These are phyloP conservation scores for Paralagenidium karlingii DNA, from an alignment of 352 stramenopile genomes.

Conservation along the genomic window DNA sequence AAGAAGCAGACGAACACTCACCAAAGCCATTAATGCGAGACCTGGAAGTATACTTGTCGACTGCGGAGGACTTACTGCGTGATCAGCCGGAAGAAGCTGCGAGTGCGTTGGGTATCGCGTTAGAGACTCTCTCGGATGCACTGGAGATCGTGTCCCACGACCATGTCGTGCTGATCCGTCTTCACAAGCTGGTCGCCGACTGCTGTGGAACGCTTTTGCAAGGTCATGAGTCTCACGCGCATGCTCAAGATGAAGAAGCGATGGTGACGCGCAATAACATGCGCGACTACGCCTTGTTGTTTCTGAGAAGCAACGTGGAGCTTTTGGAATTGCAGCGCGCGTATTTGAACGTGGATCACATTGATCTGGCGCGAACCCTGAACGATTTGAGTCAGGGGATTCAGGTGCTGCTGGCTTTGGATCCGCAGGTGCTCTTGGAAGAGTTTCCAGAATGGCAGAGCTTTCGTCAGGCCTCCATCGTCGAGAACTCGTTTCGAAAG, in stretches of 20 bases:
- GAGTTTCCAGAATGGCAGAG: conserved; percentile 79
- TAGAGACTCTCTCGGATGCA: conserved; percentile 72
- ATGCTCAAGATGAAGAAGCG: conserved; percentile 24
- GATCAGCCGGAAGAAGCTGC: conserved; percentile 17
- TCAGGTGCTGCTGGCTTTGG: conserved; percentile 78
- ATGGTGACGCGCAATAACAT: too few species aligned
- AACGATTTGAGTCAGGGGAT: conserved; percentile 89
- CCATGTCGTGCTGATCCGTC: conserved; percentile 82
- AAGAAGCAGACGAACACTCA: conserved; percentile 3
- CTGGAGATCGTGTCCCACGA: conserved; percentile 76
- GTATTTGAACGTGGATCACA: conserved; percentile 80
- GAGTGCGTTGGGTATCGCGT: conserved; percentile 42
- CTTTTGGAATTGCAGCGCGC: conserved; percentile 81
- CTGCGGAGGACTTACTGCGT: conserved; percentile 52
- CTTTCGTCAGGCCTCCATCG: conserved; percentile 78
- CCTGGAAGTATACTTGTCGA: conserved; percentile 47
- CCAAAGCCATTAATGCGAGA: conserved; percentile 17
- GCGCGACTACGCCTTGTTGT: conserved; percentile 79
- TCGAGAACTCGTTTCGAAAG: conserved; percentile 82
- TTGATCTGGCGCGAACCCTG: conserved; percentile 83
- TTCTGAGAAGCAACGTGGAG: conserved; percentile 74
- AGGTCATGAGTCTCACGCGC: conserved; percentile 1
- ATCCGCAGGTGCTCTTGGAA: conserved; percentile 71
- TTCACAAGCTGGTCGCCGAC: conserved; percentile 86
- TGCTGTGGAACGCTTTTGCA: conserved; percentile 77